These are phyloP conservation scores for Wickerhamomyces ciferrii DNA, from an alignment of 805 yeast genomes.

Conservation along the genomic window DNA sequence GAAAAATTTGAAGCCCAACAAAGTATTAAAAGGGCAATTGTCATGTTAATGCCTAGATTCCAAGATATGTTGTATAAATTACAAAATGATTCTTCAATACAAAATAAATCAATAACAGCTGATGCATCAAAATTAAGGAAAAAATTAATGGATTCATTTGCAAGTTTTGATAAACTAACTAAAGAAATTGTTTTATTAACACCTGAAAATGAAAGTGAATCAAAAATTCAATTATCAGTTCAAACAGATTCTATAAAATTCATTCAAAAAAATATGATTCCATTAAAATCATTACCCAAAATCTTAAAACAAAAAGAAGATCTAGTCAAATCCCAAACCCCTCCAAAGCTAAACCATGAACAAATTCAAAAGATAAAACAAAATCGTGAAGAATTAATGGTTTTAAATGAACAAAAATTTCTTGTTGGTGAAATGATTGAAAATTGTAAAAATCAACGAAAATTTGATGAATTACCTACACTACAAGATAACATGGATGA, in stretches of 20 bases:
- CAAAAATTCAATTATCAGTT: slow-evolving; percentile 45
- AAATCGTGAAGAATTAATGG: slow-evolving; percentile 73
- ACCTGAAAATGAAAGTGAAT: slow-evolving; percentile 36
- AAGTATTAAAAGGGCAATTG: slow-evolving; percentile 31
- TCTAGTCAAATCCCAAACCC: too few relatives aligned
- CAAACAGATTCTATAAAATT: slow-evolving; percentile 51
- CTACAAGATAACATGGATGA: slow-evolving; percentile 56
- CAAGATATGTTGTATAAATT: slow-evolving; percentile 29
- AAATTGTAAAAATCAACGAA: slow-evolving; percentile 57
- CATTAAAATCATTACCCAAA: slow-evolving; percentile 55
- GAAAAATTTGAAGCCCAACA: slow-evolving; percentile 35
- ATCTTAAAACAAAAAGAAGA: slow-evolving; percentile 25
- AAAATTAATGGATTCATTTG: slow-evolving; percentile 42
- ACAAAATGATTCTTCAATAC: slow-evolving; percentile 25
- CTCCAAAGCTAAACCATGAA: slow-evolving; percentile 30
- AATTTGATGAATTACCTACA: slow-evolving; percentile 70
- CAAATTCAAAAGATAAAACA: slow-evolving; percentile 51
- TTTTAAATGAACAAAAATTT: slow-evolving; percentile 77
- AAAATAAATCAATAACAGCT: slow-evolving; percentile 23
- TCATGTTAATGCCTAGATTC: slow-evolving; percentile 36
- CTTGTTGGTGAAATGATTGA: slow-evolving; percentile 62
- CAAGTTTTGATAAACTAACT: slow-evolving; percentile 44
- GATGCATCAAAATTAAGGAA: slow-evolving; percentile 37
- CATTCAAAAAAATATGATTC: slow-evolving; percentile 62
- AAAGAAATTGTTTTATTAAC: slow-evolving; percentile 33